These are phyloP conservation scores for Colletotrichum higginsianum DNA, from an alignment of 2,329 filamentous ascomycete species.

Conservation along the genomic window DNA sequence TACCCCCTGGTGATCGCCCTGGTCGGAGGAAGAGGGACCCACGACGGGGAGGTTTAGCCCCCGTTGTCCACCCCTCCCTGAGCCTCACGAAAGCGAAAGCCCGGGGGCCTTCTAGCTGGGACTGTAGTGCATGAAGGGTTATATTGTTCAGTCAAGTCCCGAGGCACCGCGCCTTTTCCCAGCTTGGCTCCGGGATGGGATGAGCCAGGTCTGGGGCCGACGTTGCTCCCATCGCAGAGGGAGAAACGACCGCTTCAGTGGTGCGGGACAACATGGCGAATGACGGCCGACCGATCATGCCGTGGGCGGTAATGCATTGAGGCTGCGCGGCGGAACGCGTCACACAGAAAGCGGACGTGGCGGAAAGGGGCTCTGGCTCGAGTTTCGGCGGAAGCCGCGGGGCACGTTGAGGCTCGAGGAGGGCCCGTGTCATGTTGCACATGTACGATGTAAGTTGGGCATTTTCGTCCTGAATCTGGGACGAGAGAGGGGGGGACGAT, in stretches of 20 bases:
- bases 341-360: slow-evolving; percentile 33
- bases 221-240: slow-evolving; percentile 9
- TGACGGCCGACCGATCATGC: slow-evolving; percentile 38
- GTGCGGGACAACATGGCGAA: slow-evolving; percentile 14
- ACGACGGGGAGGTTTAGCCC: slow-evolving; percentile 29
- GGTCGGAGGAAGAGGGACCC: slow-evolving; percentile 22
- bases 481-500: slow-evolving; percentile 38
- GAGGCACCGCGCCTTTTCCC: slow-evolving; percentile 19
- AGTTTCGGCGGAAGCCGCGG: slow-evolving; percentile 41
- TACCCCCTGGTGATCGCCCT: slow-evolving; percentile 37
- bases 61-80: slow-evolving; percentile 51
- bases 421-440: slow-evolving; percentile 39
- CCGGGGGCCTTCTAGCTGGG: slow-evolving; percentile 15
- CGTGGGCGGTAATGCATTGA: slow-evolving; percentile 36
- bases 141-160: slow-evolving; percentile 18
- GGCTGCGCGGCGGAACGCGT: slow-evolving; percentile 38
- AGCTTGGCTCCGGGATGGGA: slow-evolving; percentile 1
- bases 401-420: slow-evolving; percentile 25
- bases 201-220: slow-evolving; percentile 1
- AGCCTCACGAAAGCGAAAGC: slow-evolving; percentile 44
- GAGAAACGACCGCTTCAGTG: slow-evolving; percentile 1
- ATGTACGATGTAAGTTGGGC: slow-evolving; percentile 27
- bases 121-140: slow-evolving; percentile 18
- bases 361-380: slow-evolving; percentile 35
- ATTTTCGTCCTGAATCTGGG: slow-evolving; percentile 41